A percentile compares a stretch with the other conserved stretches of the same genome.
Conservation (phyloP, 1,284 basidiomycete genomes). For the Peniophora sp. region DNA sequence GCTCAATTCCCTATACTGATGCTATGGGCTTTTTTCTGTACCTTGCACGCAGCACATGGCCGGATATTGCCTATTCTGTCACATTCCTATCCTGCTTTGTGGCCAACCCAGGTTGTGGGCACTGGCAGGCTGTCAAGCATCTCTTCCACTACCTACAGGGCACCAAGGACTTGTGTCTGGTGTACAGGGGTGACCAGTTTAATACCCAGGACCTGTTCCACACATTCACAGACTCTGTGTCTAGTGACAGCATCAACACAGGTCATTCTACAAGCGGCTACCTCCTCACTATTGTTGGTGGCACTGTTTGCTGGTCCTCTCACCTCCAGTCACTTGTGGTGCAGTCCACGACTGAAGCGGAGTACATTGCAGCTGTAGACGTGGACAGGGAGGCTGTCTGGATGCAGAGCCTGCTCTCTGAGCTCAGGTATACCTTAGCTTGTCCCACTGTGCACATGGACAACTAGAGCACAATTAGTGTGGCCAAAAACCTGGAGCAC, state of each 20-base stretch:
- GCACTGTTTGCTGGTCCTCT: slow-evolving; percentile 21
- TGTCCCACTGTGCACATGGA: slow-evolving; percentile 21
- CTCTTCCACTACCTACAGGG: slow-evolving; percentile 20
- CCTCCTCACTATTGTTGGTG: not conserved
- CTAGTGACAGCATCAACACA: not conserved
- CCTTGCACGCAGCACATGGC: slow-evolving; percentile 17
- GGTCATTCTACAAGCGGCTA: not conserved
- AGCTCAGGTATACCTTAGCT: slow-evolving; percentile 16
- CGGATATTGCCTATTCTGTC: slow-evolving; percentile 23
- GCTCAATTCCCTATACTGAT: slow-evolving; percentile 13
- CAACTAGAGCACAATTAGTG: slow-evolving; percentile 22
- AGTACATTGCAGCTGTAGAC: slow-evolving; percentile 28
- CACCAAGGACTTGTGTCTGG: slow-evolving; percentile 11
- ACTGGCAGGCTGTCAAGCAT: slow-evolving; percentile 20
- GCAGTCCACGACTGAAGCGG: slow-evolving; percentile 32
- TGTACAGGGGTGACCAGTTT: slow-evolving; percentile 2
- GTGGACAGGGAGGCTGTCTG: slow-evolving; percentile 27
- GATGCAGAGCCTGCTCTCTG: slow-evolving; percentile 23
- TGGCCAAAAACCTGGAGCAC: slow-evolving; percentile 22
- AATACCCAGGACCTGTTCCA: not conserved
- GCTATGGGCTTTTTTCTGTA: slow-evolving; percentile 21
- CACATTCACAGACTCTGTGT: not conserved
- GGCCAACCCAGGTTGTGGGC: slow-evolving; percentile 14
- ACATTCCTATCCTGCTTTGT: slow-evolving; percentile 17
- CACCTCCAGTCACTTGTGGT: slow-evolving; percentile 27